Base-by-base conservation (phyloP, 306 rosid genomes). In the Vicia sativa region DNA sequence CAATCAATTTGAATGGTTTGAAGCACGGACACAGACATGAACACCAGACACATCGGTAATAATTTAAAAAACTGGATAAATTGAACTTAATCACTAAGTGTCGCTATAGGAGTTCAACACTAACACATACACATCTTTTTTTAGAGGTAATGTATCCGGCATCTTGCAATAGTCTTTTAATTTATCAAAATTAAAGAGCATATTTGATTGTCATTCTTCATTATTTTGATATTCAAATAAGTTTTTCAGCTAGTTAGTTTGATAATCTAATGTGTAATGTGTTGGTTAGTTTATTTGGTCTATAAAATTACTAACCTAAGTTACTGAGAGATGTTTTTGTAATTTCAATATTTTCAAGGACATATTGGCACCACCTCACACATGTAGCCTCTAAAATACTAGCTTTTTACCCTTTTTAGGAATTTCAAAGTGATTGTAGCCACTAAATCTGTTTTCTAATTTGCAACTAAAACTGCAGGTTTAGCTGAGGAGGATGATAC, bases 401-500 rank as follows among this genome's bases (percentile, higher is more conserved):
- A 18, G 10, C 25, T 49, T 0, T 18, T 49, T 44, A 49, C 12
- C 11, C 11, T 4, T 23, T 18, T 26, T 26, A 57, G 62, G 63
- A 76, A 75, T 67, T 58, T 46, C 4, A 9, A 62, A 68, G 19
- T 4, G 57, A 39, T 45, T 37, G 16, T 12, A 14, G 15, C 65
- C 46, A 3, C 48, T 59, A 16, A 39, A 70, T 70, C 8, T 44
- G 53, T 42, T 37, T 65, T 14, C 23, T 18, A 21, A 39, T 41
- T 79, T 78, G 38, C 44, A 62, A 26, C 73, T 53, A 4, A 44
- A 44, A 44, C 46, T 14, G 68, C 86, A 88, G 98, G 81, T 68
- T 68, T 68, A 26, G 74, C 65, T 35, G 68, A 77, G 42, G 96
- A 76, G 43, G 90, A 80, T 82, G 98, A 93, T 75, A 69, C 63